Conservation (phyloP, 108 stramenopile genomes). For the Phaeodactylum tricornutum region DNA sequence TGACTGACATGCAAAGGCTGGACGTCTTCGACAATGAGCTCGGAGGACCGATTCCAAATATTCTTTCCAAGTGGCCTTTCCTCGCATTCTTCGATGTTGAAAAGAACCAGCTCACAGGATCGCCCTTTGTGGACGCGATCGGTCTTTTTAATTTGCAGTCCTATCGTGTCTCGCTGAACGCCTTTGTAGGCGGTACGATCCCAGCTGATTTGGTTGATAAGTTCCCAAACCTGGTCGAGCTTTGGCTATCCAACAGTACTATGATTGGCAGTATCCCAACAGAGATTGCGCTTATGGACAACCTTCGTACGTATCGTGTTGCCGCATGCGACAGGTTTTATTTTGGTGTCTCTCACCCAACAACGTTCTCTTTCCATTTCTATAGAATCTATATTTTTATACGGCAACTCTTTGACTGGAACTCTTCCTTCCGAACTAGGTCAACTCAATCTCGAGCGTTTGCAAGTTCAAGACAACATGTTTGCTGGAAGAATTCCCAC, state of each 20-base stretch:
- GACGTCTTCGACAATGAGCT: not conserved
- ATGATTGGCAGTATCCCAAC: conserved; percentile 23
- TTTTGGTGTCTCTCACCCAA: no score
- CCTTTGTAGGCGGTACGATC: conserved; percentile 24
- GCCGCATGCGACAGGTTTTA: no score
- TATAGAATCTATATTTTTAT: conserved; percentile 15
- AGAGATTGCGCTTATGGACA: conserved; percentile 5
- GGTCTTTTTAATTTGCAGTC: conserved; percentile 15
- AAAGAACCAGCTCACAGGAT: conserved; percentile 1
- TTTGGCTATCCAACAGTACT: conserved; percentile 19
- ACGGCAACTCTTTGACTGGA: conserved; percentile 24
- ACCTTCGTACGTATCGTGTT: conserved; percentile 13
- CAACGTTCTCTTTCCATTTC: no score
- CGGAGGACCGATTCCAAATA: not conserved
- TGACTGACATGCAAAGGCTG: not conserved
- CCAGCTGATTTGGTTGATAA: conserved; percentile 2
- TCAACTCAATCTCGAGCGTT: conserved; percentile 1
- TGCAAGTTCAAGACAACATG: not conserved
- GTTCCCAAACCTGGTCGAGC: conserved; percentile 25
- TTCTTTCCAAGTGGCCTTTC: not conserved
- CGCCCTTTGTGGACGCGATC: not conserved
- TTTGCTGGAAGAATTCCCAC: not conserved
- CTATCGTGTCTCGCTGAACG: conserved; percentile 35
- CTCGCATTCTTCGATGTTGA: conserved; percentile 1
- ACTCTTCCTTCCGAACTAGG: conserved; percentile 22